Percentiles rank a stretch among this genome's conserved stretches.
Evolutionary conservation across 257 asterid genomes (phyloP).

Genomic region (Mentha longifolia): DNA sequence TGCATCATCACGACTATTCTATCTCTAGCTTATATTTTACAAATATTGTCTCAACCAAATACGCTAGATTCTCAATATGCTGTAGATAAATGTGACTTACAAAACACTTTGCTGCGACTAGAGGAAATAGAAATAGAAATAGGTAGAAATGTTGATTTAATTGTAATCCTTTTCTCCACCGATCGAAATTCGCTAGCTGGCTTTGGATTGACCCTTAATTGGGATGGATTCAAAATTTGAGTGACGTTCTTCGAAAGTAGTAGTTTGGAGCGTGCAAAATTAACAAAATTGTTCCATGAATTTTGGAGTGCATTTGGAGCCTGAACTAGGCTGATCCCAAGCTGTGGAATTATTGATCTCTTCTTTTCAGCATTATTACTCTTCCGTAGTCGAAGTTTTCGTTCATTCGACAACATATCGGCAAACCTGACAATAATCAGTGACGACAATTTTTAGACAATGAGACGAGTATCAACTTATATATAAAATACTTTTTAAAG

Average conservation of each 20-base stretch:
- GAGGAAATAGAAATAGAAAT: background rate
- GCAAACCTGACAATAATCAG: constrained; percentile 42
- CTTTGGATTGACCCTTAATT: background rate
- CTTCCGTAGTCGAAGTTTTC: constrained; percentile 37
- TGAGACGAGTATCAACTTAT: too few species aligned
- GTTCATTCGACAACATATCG: constrained; percentile 41
- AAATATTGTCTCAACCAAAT: background rate
- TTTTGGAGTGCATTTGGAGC: background rate
- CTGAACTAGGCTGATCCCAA: background rate
- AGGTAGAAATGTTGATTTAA: background rate
- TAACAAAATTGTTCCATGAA: constrained; percentile 13
- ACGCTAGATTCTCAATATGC: background rate
- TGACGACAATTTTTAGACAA: background rate
- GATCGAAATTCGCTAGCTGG: background rate
- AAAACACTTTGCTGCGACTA: background rate
- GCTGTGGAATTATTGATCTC: background rate
- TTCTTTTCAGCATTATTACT: constrained; percentile 3
- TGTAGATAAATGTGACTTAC: background rate
- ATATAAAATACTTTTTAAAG: too few species aligned
- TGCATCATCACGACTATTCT: background rate
- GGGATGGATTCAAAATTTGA: background rate
- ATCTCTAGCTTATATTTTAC: background rate
- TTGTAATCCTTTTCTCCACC: background rate
- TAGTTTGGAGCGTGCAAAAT: constrained; percentile 1
- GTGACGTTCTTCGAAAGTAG: too few species aligned